Evolutionary conservation across 257 asterid species (phyloP), one percentile per base, ranked within the genome.

Genomic region (Galeopsis tetrahit): DNA sequence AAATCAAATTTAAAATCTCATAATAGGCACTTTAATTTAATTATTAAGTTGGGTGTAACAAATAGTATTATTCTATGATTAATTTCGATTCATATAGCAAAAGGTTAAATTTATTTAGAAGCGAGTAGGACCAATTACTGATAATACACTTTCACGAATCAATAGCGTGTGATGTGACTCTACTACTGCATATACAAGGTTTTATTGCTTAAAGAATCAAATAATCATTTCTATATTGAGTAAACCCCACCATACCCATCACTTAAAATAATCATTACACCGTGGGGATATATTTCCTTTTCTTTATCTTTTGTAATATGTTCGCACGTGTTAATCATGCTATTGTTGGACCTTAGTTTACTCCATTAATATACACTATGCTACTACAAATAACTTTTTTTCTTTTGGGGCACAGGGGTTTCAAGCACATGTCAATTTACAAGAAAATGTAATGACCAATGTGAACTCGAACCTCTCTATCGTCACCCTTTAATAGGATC

Each of bases 301-400:
- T 28, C 14, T 10, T 10, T 28, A n/a, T 9, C 55, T 13, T 10
- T 14, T 0, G 4, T 49, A 1, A 14, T 15, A 2, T 51, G 14
- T 60, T 4, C n/a, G 62, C 82, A 69, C 79, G 2, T 63, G 73
- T 44, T 69, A 63, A 34, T 63, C 44, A 15, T 63, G 82, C 4
- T 8, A 10, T 21, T 39, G 10, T 3, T 49, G 8, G 33, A 32
- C 28, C 33, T 63, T 11, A 42, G 51, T 48, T 34, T 71, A 14
- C 40, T 78, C 48, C 43, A 73, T 36, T 21, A 10, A 15, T 2
- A 4, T 55, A 1, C 33, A 11, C 3, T 21, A 28, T 10, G 56
- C 1, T 51, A 62, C 8, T 60, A 3, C 60, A 49, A 13, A 2
- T 34, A 59, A 6, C 5, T 38, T 5, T 38, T 6, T 38, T 4